phyloP scores from a whole-genome alignment of 2,329 filamentous ascomycete genomes.

The Colletotrichum sp. region DNA sequence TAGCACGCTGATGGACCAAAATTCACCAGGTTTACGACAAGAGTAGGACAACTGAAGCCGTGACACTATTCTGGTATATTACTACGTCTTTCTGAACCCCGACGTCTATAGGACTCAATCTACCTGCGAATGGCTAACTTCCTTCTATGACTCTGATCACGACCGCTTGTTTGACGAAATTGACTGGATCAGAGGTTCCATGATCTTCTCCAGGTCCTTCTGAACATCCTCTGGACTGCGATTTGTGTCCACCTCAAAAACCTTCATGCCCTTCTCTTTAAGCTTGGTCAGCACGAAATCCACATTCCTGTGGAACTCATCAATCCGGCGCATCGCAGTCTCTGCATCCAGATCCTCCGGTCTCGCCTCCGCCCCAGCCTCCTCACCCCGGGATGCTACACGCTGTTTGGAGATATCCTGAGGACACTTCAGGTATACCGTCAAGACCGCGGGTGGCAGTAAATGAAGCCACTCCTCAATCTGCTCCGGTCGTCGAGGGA shows the following conservation, averaged over 20 bases:
- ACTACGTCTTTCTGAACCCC: accelerated
- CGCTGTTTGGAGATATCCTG: neutral
- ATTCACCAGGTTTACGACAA: no score
- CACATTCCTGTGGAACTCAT: neutral
- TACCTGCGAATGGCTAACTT: neutral
- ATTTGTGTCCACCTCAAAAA: neutral
- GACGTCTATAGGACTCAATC: neutral
- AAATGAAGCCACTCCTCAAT: neutral
- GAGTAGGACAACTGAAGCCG: no score
- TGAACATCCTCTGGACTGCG: neutral
- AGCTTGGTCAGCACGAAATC: neutral
- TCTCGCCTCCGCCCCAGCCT: neutral
- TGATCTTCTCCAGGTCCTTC: neutral
- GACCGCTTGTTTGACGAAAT: neutral
- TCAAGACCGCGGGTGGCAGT: neutral
- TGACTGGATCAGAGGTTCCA: neutral
- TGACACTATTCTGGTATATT: neutral
- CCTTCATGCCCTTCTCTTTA: neutral
- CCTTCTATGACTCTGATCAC: neutral
- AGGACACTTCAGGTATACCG: neutral
- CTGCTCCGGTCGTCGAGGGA: neutral
- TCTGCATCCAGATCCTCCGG: neutral
- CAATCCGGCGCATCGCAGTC: neutral
- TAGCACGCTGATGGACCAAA: no score
- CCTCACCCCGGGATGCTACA: neutral